Evolutionary conservation across 768 basidiomycete species (phyloP).

Genomic region (Phlebiopsis gigantea): DNA sequence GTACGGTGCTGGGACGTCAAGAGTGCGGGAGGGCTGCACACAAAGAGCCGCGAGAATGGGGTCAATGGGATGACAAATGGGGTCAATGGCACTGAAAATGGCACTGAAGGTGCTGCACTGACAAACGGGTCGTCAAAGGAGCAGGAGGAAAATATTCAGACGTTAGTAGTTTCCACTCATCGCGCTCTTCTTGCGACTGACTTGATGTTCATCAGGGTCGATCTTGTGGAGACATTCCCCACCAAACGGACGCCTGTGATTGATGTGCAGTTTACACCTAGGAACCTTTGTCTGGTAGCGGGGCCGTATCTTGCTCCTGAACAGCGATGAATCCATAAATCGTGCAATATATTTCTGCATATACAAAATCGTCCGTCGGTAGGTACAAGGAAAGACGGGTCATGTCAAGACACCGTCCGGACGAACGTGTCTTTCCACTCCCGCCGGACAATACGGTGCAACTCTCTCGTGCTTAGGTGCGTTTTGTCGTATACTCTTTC

Average conservation of each 20-base stretch:
- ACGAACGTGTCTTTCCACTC: no score
- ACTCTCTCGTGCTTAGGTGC: background rate
- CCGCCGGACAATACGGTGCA: no score
- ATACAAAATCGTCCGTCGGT: no score
- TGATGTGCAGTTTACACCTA: conserved; percentile 89
- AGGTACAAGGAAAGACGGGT: no score
- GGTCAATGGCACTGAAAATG: conserved; percentile 18
- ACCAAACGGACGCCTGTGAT: conserved; percentile 94
- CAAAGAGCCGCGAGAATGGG: conserved; percentile 56
- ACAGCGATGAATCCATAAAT: conserved; percentile 30
- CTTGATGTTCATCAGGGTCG: conserved; percentile 46
- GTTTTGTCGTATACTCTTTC: background rate
- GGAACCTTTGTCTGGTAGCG: conserved; percentile 88
- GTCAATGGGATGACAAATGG: conserved; percentile 28
- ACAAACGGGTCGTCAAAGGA: conserved; percentile 15
- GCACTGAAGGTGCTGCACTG: conserved; percentile 6
- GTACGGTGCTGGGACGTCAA: conserved; percentile 99
- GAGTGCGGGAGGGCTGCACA: conserved; percentile 56
- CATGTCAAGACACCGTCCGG: no score
- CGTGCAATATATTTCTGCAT: background rate
- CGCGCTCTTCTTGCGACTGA: background rate
- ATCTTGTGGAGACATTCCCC: conserved; percentile 85
- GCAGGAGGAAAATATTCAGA: conserved; percentile 57
- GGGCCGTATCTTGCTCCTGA: conserved; percentile 69
- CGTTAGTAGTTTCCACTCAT: conserved; percentile 44